These are phyloP conservation scores for Fulvia fulva DNA, from an alignment of 2,329 filamentous ascomycete genomes.

Conservation along the genomic window DNA sequence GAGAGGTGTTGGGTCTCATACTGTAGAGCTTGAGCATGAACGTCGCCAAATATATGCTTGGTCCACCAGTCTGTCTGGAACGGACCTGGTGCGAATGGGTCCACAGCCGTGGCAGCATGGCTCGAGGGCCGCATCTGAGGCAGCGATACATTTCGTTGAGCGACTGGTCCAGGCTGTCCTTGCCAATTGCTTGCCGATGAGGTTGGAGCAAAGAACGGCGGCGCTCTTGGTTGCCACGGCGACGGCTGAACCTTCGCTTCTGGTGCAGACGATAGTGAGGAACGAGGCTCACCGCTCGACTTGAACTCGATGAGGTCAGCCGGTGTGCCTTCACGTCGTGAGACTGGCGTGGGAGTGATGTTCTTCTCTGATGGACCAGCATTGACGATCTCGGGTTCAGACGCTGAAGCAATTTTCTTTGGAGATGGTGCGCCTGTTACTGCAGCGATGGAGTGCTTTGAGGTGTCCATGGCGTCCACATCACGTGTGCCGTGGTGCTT, in stretches of 20 bases:
- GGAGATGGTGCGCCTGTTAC: not conserved
- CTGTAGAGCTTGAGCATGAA: not conserved
- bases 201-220: not conserved
- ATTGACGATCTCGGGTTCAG: not conserved
- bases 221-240: not conserved
- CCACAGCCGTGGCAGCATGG: not conserved
- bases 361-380: not conserved
- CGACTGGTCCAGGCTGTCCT: not conserved
- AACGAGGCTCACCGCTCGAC: not conserved
- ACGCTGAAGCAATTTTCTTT: not conserved
- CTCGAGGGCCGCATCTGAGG: not conserved
- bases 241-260: not conserved
- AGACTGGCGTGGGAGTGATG: not conserved
- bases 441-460: not conserved
- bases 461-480: not conserved
- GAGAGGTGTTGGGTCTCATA: not conserved
- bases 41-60: not conserved
- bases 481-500: not conserved
- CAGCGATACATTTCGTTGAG: not conserved
- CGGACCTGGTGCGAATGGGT: not conserved
- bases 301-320: not conserved
- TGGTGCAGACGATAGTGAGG: not conserved
- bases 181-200: not conserved
- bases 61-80: not conserved
- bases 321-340: not conserved